Evolutionary conservation across 331 rosid genomes (phyloP).

Genomic region (Rosa hybrid): DNA sequence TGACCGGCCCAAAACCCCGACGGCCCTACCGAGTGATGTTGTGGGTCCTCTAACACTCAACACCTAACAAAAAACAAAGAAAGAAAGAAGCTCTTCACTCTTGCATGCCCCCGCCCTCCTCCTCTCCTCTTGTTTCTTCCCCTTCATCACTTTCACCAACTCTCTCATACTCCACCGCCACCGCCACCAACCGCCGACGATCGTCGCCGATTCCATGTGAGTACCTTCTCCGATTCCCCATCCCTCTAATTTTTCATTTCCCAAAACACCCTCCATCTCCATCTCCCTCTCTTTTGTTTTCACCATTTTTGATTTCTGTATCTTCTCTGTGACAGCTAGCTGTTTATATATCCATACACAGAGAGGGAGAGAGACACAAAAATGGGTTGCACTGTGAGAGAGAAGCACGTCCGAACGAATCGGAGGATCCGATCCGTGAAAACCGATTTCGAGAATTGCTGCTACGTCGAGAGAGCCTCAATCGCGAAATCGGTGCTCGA

Average conservation of each 20-base stretch:
- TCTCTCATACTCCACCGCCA: background rate
- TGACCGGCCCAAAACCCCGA: background rate
- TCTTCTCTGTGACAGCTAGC: background rate
- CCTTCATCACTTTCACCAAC: slow-evolving; percentile 7
- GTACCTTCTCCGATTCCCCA: background rate
- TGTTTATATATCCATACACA: background rate
- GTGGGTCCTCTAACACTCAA: background rate
- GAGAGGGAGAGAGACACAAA: too few species aligned
- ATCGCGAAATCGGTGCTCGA: slow-evolving; percentile 75
- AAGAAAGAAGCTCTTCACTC: background rate
- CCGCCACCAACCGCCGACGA: slow-evolving; percentile 16
- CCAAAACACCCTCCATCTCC: background rate
- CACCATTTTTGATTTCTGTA: background rate
- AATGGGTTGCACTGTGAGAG: slow-evolving; percentile 91
- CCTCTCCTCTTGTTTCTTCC: background rate
- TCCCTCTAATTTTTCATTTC: background rate
- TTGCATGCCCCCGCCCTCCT: slow-evolving; percentile 9
- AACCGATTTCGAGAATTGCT: slow-evolving; percentile 48
- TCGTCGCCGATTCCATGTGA: slow-evolving; percentile 8
- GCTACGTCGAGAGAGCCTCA: slow-evolving; percentile 48
- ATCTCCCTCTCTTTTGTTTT: too few species aligned
- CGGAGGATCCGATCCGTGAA: slow-evolving; percentile 66
- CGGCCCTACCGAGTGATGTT: background rate
- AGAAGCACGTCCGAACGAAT: slow-evolving; percentile 77
- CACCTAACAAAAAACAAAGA: background rate